Base-by-base conservation (phyloP, 2,329 filamentous ascomycete genomes). In the Colletotrichum destructivum region DNA sequence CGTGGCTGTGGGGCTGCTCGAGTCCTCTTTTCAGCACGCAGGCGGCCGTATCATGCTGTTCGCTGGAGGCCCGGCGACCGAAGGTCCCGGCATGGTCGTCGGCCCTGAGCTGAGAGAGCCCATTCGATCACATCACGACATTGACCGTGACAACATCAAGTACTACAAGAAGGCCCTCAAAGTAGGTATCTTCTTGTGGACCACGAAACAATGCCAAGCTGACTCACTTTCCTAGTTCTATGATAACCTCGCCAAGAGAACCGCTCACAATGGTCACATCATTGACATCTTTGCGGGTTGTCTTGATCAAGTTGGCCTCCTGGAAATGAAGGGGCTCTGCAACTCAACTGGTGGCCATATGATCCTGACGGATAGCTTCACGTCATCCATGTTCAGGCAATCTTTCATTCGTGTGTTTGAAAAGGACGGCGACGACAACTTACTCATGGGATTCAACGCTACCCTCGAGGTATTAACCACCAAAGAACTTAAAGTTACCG, bases 161-260 rank as follows among this genome's bases (percentile, higher is more conserved):
- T 98, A 98, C 84, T 98, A 97, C 86, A 99, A 99, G 88, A 99
- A 99, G 85, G 96, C 96, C 26, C 84, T 98, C 62, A 99, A 98
- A 90, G 93, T 94, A 82, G 70, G 86, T 55, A 18, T 52, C 16
- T 23, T 42, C 15, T 44, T n/a, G 62, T 44, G 66, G n/a, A 71
- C 46, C 11, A 31, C 35, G 8, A 6, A 13, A 38, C 38, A 49
- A 52, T 5, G 11, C 63, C 18, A 49, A 21, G 40, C 80, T 84
- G 70, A 85, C 72, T 8, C 46, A 26, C 12, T 9, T 11, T 40
- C 42, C 11, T 79, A 95, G 91, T 98, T 98, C 82, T 99, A 98
- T 81, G 96, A 99, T 74, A 93, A 90, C 74, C 89, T 99, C 54
- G 95, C 96, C 6, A 98, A 98, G 84, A 91, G 96, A 72, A 94